These are phyloP conservation scores for Arthrobotrys iridis DNA, from an alignment of 2,329 filamentous ascomycete species.

Conservation along the genomic window DNA sequence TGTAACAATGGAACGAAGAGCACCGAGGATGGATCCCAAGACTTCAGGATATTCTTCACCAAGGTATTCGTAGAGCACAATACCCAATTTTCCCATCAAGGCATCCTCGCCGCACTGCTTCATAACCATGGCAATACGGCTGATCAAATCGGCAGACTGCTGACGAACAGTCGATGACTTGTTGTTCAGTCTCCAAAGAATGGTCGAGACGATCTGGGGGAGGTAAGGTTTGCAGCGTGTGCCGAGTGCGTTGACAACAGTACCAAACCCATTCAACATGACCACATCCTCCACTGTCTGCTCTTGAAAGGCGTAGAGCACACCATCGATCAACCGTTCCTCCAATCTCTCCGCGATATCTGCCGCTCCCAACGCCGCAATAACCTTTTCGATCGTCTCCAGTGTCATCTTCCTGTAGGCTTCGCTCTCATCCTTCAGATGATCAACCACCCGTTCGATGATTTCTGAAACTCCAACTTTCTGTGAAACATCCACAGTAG, in stretches of 20 bases:
- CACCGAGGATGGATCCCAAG: constrained; percentile 92
- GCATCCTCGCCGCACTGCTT: constrained; percentile 97
- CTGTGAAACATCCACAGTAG: constrained; percentile 93
- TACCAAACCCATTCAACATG: constrained; percentile 97
- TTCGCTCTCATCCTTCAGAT: constrained; percentile 97
- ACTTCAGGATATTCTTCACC: constrained; percentile 99
- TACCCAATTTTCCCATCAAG: constrained; percentile 91
- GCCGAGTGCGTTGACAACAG: constrained; percentile 93
- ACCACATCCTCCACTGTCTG: constrained; percentile 96
- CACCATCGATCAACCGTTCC: constrained; percentile 92
- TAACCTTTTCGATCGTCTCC: constrained; percentile 95
- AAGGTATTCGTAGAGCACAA: constrained; percentile 96
- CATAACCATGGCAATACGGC: constrained; percentile 98
- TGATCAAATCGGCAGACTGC: constrained; percentile 95
- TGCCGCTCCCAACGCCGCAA: constrained; percentile 89
- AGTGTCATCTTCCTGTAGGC: constrained; percentile 99
- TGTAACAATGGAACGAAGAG: constrained; percentile 93
- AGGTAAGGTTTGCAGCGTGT: constrained; percentile 95
- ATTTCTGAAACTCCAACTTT: constrained; percentile 99
- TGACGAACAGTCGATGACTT: constrained; percentile 96
- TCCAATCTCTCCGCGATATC: constrained; percentile 93
- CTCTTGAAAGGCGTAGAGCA: constrained; percentile 95
- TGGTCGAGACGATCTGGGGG: constrained; percentile 95
- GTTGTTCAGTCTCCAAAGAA: constrained; percentile 96
- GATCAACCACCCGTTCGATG: constrained; percentile 88